Evolutionary conservation across 371 early-diverging fungal species (phyloP).

Genomic region (Mortierella sp.): DNA sequence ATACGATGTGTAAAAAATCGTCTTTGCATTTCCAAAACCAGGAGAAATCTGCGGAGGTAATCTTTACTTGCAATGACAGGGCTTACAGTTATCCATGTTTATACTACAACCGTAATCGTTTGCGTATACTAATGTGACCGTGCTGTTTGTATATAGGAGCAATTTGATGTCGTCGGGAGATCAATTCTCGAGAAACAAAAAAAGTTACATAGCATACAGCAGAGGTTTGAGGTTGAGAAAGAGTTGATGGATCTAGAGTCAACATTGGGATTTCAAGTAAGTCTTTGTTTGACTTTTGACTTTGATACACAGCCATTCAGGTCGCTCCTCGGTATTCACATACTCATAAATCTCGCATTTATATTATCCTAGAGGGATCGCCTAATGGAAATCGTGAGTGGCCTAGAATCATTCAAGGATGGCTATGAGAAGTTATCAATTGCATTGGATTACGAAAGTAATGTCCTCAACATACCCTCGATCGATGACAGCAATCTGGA

Average conservation of each 20-base stretch:
- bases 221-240: slow-evolving; percentile 36
- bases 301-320: not conserved
- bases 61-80: too few relatives aligned
- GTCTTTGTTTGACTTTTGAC: not conserved
- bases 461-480: slow-evolving; percentile 14
- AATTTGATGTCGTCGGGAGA: slow-evolving; percentile 14
- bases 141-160: slow-evolving; percentile 1
- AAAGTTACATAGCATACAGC: slow-evolving; percentile 10
- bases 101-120: not conserved
- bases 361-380: slow-evolving; percentile 29
- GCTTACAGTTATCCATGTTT: too few relatives aligned
- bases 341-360: not conserved
- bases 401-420: slow-evolving; percentile 18
- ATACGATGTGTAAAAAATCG: slow-evolving; percentile 18
- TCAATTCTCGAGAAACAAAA: slow-evolving; percentile 19
- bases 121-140: not conserved
- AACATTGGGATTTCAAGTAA: slow-evolving; percentile 35
- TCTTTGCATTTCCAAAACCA: slow-evolving; percentile 17
- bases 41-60: slow-evolving; percentile 38
- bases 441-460: slow-evolving; percentile 21
- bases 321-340: not conserved
- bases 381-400: slow-evolving; percentile 15
- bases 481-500: slow-evolving; percentile 19
- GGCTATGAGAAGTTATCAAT: slow-evolving; percentile 17
- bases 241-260: slow-evolving; percentile 33